Evolutionary conservation across 2,329 filamentous ascomycete genomes (phyloP).

Genomic region (Microdochium bolleyi): DNA sequence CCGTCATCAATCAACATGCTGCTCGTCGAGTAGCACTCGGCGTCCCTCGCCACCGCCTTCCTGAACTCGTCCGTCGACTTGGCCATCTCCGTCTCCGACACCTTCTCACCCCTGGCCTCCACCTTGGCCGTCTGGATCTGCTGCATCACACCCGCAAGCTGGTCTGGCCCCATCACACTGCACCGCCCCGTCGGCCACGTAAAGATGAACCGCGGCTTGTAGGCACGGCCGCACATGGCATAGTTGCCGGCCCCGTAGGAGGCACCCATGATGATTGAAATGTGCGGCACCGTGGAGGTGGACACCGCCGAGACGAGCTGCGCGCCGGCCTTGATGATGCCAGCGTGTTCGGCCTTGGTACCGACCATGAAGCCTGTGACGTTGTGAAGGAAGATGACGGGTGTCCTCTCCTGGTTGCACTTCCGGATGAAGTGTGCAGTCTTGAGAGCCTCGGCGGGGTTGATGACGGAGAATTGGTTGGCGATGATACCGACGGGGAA

Average conservation of each 20-base stretch:
- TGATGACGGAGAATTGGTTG: constrained; percentile 30
- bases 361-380: constrained; percentile 41
- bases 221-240: constrained; percentile 34
- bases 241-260: constrained; percentile 38
- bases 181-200: constrained; percentile 29
- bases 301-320: constrained; percentile 35
- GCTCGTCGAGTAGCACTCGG: constrained; percentile 12
- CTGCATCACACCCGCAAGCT: constrained; percentile 28
- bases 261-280: constrained; percentile 32
- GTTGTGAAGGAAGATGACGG: constrained; percentile 37
- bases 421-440: constrained; percentile 31
- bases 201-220: constrained; percentile 32
- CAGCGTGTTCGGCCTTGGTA: constrained; percentile 30
- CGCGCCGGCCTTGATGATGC: constrained; percentile 34
- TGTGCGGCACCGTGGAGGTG: constrained; percentile 33
- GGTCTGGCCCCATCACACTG: constrained; percentile 31
- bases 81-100: no score
- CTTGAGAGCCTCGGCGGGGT: constrained; percentile 29
- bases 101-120: no score
- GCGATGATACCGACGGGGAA: constrained; percentile 25
- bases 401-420: constrained; percentile 31
- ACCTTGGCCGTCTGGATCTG: constrained; percentile 14
- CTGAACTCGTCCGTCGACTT: constrained; percentile 5
- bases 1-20: constrained; percentile 16
- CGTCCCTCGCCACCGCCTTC: constrained; percentile 10